phyloP scores from a whole-genome alignment of 495 filamentous ascomycete genomes.

The Bathelium albidoporum region DNA sequence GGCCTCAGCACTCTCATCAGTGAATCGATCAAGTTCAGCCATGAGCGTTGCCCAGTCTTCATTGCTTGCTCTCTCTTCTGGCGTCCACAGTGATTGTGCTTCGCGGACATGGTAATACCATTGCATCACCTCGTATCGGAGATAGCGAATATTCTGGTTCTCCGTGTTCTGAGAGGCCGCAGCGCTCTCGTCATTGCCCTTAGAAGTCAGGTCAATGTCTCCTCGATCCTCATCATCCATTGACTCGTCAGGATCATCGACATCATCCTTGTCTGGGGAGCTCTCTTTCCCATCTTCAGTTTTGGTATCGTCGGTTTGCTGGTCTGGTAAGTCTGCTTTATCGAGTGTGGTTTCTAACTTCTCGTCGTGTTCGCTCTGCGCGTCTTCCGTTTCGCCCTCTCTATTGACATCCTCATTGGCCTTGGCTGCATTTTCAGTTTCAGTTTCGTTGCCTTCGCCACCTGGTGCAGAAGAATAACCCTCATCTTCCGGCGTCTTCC shows the following conservation, averaged over 20 bases:
- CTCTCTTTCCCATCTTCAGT: neutral
- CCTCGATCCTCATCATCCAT: slow-evolving; percentile 8
- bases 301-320: neutral
- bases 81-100: slow-evolving; percentile 13
- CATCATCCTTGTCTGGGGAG: neutral
- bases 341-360: neutral
- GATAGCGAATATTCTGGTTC: neutral
- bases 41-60: slow-evolving; percentile 11
- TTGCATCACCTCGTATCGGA: slow-evolving; percentile 8
- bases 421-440: neutral
- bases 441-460: neutral
- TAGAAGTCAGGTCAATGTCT: neutral
- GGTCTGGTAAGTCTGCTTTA: neutral
- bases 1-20: neutral
- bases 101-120: slow-evolving; percentile 13
- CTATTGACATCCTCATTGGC: neutral
- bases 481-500: neutral
- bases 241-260: neutral
- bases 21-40: slow-evolving; percentile 11
- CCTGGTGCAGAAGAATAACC: neutral
- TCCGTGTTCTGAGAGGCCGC: neutral
- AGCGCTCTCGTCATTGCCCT: neutral
- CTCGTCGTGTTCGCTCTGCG: neutral
- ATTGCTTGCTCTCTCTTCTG: slow-evolving; percentile 9
- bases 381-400: neutral